These are phyloP conservation scores for Candida tallmaniae DNA, from an alignment of 805 yeast species.

Conservation along the genomic window DNA sequence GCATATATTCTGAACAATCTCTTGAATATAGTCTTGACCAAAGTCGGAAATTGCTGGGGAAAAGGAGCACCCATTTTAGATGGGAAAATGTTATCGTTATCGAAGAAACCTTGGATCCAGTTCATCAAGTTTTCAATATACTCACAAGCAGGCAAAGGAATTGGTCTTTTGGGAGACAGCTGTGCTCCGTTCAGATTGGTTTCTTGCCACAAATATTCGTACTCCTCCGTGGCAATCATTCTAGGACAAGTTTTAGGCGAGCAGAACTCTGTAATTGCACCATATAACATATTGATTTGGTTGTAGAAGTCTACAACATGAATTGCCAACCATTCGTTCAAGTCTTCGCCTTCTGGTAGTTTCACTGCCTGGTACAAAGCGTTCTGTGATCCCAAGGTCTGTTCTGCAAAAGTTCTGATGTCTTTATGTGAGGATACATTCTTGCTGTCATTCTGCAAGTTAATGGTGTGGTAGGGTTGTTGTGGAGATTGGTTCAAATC, in stretches of 20 bases:
- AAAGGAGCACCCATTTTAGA: slow-evolving; percentile 88
- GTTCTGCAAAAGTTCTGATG: slow-evolving; percentile 85
- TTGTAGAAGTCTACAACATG: slow-evolving; percentile 97
- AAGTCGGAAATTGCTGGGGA: slow-evolving; percentile 73
- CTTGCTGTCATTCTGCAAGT: slow-evolving; percentile 20
- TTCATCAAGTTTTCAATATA: slow-evolving; percentile 90
- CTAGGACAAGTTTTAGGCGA: slow-evolving; percentile 93
- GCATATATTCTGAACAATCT: slow-evolving; percentile 93
- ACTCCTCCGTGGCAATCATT: slow-evolving; percentile 97
- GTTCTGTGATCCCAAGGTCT: slow-evolving; percentile 89
- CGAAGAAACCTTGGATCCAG: slow-evolving; percentile 92
- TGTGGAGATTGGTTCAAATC: slow-evolving; percentile 17
- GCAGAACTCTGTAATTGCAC: slow-evolving; percentile 93
- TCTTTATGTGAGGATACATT: slow-evolving; percentile 57
- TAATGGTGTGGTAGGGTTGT: slow-evolving; percentile 30
- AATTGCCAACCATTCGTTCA: slow-evolving; percentile 93
- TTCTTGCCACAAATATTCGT: slow-evolving; percentile 96
- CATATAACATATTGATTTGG: slow-evolving; percentile 94
- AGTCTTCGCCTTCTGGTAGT: slow-evolving; percentile 87
- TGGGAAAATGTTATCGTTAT: slow-evolving; percentile 88
- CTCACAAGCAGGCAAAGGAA: slow-evolving; percentile 89
- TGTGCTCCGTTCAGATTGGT: slow-evolving; percentile 31
- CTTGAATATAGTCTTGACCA: slow-evolving; percentile 83
- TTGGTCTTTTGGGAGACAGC: slow-evolving; percentile 56
- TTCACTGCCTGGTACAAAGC: slow-evolving; percentile 90